Conservation (phyloP, 2,329 filamentous ascomycete species). For the Tolypocladium paradoxum region DNA sequence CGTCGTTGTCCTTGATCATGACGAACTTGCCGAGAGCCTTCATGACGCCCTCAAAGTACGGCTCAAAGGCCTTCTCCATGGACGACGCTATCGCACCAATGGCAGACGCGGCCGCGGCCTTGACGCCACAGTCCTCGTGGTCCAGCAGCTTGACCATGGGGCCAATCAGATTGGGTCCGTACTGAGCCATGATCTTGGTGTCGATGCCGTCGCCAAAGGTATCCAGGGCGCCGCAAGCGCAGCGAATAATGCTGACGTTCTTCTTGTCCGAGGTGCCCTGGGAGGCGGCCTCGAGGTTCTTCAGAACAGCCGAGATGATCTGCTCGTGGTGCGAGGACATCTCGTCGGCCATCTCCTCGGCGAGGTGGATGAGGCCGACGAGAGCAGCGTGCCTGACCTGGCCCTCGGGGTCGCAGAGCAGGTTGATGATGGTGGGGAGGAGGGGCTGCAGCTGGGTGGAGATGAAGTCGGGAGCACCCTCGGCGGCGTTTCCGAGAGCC, state of each 20-base stretch:
- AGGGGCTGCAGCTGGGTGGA: slow-evolving; percentile 82
- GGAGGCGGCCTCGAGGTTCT: slow-evolving; percentile 77
- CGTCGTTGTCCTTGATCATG: slow-evolving; percentile 75
- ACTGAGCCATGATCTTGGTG: slow-evolving; percentile 61
- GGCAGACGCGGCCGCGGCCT: slow-evolving; percentile 79
- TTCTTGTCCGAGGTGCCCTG: slow-evolving; percentile 59
- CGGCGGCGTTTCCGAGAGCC: slow-evolving; percentile 84
- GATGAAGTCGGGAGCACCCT: slow-evolving; percentile 95
- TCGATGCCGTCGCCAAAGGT: slow-evolving; percentile 86
- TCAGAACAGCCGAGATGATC: slow-evolving; percentile 73
- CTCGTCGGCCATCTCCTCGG: slow-evolving; percentile 88
- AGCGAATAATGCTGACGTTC: slow-evolving; percentile 77
- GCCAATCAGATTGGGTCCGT: slow-evolving; percentile 72
- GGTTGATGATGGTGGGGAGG: slow-evolving; percentile 71
- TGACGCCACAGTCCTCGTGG: slow-evolving; percentile 80
- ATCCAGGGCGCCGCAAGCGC: slow-evolving; percentile 82
- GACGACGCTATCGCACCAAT: slow-evolving; percentile 84
- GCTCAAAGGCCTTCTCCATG: slow-evolving; percentile 70
- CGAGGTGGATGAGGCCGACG: slow-evolving; percentile 77
- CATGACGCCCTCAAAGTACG: slow-evolving; percentile 92
- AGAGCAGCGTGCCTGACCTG: slow-evolving; percentile 80
- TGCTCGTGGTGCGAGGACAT: slow-evolving; percentile 75
- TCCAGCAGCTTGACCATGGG: slow-evolving; percentile 75
- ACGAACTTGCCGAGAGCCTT: slow-evolving; percentile 76
- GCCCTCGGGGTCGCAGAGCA: slow-evolving; percentile 75